Percentiles rank a stretch among this genome's conserved stretches.
phyloP scores from a whole-genome alignment of 192 early-diverging fungal genomes.

The Coemansia sp. region DNA sequence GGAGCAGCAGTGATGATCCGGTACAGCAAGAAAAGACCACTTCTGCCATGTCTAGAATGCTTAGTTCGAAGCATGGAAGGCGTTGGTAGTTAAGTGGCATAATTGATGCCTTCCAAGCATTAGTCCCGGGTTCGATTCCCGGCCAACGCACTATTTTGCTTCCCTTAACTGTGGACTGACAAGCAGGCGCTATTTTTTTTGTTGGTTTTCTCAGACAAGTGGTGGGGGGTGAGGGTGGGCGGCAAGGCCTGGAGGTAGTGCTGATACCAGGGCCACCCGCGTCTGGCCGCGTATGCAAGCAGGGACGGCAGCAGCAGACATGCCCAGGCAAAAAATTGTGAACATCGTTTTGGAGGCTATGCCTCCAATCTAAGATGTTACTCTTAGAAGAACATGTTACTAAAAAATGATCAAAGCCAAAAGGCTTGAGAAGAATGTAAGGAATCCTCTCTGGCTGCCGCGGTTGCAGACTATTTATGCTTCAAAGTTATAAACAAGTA shows the following conservation, averaged over 20 bases:
- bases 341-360: slow-evolving; percentile 26
- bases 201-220: slow-evolving; percentile 3
- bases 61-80: not conserved
- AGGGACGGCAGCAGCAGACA: slow-evolving; percentile 23
- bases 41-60: slow-evolving; percentile 15
- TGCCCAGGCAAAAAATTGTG: slow-evolving; percentile 40
- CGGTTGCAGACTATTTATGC: slow-evolving; percentile 2
- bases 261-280: slow-evolving; percentile 48
- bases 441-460: not conserved
- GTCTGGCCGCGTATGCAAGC: slow-evolving; percentile 33
- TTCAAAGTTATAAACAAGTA: too few species aligned
- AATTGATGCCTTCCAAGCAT: slow-evolving; percentile 79
- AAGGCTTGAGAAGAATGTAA: slow-evolving; percentile 29
- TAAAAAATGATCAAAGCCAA: slow-evolving; percentile 48
- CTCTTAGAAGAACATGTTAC: slow-evolving; percentile 43
- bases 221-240: slow-evolving; percentile 15
- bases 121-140: slow-evolving; percentile 82
- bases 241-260: slow-evolving; percentile 44
- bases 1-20: too few species aligned
- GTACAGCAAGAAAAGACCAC: too few species aligned
- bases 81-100: slow-evolving; percentile 67
- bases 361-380: slow-evolving; percentile 38
- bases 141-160: slow-evolving; percentile 58
- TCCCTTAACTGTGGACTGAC: too few species aligned
- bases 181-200: not conserved